Evolutionary conservation across 164 flowering plant species (phyloP).

Genomic region (Vitis riparia): DNA sequence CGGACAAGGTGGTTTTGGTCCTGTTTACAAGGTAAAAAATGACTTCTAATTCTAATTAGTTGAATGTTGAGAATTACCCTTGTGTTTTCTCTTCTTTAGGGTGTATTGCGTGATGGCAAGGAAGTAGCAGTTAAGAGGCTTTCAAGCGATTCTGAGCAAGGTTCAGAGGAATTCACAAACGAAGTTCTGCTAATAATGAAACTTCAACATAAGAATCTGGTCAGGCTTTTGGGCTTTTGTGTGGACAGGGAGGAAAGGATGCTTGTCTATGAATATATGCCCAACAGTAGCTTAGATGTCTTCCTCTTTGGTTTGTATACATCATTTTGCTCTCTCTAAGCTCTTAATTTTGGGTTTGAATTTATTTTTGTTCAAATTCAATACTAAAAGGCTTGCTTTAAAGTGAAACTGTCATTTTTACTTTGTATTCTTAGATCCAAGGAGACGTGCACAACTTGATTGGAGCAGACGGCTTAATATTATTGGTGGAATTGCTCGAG

Average conservation of each 20-base stretch:
- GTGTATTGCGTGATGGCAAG: slow-evolving; percentile 19
- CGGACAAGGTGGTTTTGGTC: slow-evolving; percentile 53
- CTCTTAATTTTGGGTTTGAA: background rate
- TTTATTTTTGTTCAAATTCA: too few species aligned
- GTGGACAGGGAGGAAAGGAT: slow-evolving; percentile 30
- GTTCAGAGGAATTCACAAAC: slow-evolving; percentile 18
- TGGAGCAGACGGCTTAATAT: slow-evolving; percentile 33
- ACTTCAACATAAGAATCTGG: slow-evolving; percentile 41
- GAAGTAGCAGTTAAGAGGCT: slow-evolving; percentile 32
- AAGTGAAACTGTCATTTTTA: background rate
- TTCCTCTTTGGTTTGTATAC: slow-evolving; percentile 33
- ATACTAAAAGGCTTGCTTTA: background rate
- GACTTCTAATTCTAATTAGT: background rate
- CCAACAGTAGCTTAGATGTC: slow-evolving; percentile 41
- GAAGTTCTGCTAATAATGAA: slow-evolving; percentile 27
- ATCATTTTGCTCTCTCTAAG: background rate
- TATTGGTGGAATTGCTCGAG: slow-evolving; percentile 37
- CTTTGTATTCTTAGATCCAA: slow-evolving; percentile 10
- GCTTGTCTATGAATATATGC: slow-evolving; percentile 37
- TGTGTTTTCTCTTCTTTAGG: slow-evolving; percentile 16
- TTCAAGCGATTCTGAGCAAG: slow-evolving; percentile 17
- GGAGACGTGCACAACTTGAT: slow-evolving; percentile 17
- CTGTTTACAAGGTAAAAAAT: slow-evolving; percentile 43
- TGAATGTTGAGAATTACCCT: background rate
- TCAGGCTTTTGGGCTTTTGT: slow-evolving; percentile 36